phyloP scores from a whole-genome alignment of 257 asterid species.

The Solanum chiquidenum region DNA sequence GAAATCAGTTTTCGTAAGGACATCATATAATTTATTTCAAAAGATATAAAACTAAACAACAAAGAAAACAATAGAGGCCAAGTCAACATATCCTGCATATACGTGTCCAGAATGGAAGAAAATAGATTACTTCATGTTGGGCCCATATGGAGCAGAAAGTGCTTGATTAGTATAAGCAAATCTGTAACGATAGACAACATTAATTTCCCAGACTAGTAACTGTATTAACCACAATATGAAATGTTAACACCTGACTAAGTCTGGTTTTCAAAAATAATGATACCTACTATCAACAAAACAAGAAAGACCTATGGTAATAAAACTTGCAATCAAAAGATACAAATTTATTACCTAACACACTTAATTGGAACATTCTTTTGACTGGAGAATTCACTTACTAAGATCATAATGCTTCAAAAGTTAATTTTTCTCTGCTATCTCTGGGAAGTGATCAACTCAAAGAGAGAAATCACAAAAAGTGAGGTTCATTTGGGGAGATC shows the following conservation, averaged over 20 bases:
- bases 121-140: background rate
- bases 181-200: conserved; percentile 21
- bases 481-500: background rate
- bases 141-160: conserved; percentile 22
- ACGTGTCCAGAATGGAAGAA: background rate
- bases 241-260: conserved; percentile 30
- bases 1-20: background rate
- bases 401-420: background rate
- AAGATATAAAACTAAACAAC: background rate
- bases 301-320: background rate
- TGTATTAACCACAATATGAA: conserved; percentile 9
- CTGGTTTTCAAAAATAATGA: conserved; percentile 7
- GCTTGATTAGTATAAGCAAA: background rate
- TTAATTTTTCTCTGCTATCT: background rate
- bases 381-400: background rate
- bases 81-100: background rate
- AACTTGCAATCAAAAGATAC: background rate
- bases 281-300: background rate
- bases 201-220: conserved; percentile 24
- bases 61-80: background rate
- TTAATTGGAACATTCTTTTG: background rate
- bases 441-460: background rate
- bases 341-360: background rate
- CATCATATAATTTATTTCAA: background rate
- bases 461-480: background rate